Evolutionary conservation across 164 flowering plant species (phyloP), one percentile per base, ranked within the genome.

Genomic region (Warburgia ugandensis): DNA sequence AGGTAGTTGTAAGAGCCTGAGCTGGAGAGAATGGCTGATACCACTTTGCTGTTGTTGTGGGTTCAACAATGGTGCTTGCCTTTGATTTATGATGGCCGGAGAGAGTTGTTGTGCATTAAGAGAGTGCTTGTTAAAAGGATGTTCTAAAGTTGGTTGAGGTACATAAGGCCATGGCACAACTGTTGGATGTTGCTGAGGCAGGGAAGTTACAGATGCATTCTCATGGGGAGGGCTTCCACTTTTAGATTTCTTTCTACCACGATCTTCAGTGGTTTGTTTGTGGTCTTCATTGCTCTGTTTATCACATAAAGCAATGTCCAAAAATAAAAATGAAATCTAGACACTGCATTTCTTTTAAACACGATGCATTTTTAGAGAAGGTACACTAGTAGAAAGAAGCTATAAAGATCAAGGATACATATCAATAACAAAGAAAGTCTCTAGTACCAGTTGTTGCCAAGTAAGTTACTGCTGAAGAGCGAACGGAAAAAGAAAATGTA

Each of bases 81-180:
- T 56, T 29, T 22, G 52, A 58, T 32, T 67, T 30, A 51, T 1
- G 14, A 31, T n/a, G 14, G 33, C 13, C 0, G 66, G 46, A 33
- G 54, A 44, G 17, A 40, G 19, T 54, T 58, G 48, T 32, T 62
- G 64, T 25, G 39, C 22, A 17, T 55, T 54, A 28, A 55, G 31
- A 37, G 48, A 36, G n/a, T n/a, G n/a, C 41, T 37, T 71, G 26
- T 57, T 20, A 5, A 33, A 36, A 27, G 64, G 35, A 26, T 64
- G 65, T 23, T 59, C 61, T 17, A 32, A 25, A 42, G 54, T 29
- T 23, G 52, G 48, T 29, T 59, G 70, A 43, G 65, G 29, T 38
- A 56, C 25, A 31, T 59, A 52, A 19, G 68, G 51, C 66, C 76
- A 58, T 28, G 65, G 76, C 42, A 72, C 17, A 53, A 50, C 30